Conservation (phyloP, 768 basidiomycete genomes). For the Mycena polygramma region DNA sequence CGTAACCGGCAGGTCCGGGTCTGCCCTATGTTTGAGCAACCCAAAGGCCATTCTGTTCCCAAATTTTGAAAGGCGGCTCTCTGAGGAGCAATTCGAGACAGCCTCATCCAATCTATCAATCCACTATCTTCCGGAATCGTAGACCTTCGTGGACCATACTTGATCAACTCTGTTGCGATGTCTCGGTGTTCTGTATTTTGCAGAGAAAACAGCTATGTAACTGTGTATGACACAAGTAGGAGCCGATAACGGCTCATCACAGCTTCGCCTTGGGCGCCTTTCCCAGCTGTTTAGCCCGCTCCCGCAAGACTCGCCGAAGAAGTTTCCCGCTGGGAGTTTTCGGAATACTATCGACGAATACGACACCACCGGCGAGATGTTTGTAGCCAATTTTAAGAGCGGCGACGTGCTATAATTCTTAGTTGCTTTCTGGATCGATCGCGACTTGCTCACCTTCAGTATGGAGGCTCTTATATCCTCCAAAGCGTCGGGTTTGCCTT, state of each 20-base stretch:
- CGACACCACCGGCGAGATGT: constrained; percentile 59
- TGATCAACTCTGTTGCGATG: too few relatives aligned
- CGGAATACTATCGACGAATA: constrained; percentile 58
- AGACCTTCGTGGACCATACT: too few relatives aligned
- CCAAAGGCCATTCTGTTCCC: too few relatives aligned
- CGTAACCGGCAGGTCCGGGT: too few relatives aligned
- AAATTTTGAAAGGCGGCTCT: too few relatives aligned
- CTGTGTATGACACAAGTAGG: not conserved
- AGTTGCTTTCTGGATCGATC: not conserved
- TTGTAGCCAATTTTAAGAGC: constrained; percentile 58
- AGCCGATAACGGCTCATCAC: not conserved
- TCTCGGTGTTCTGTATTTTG: constrained; percentile 22
- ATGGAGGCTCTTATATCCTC: constrained; percentile 60
- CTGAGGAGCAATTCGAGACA: too few relatives aligned
- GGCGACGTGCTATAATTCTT: constrained; percentile 48
- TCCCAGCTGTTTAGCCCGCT: constrained; percentile 33
- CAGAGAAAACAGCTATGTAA: constrained; percentile 1
- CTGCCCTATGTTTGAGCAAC: too few relatives aligned
- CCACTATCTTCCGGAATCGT: too few relatives aligned
- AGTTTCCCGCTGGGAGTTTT: constrained; percentile 64
- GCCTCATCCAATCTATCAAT: too few relatives aligned
- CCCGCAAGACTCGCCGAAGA: constrained; percentile 51
- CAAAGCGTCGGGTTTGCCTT: constrained; percentile 40
- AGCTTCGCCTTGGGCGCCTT: constrained; percentile 33
- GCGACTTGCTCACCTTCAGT: constrained; percentile 19